Percentiles rank a stretch among this genome's conserved stretches.
Conservation (phyloP, 352 stramenopile species). For the Pythium aquatile region DNA sequence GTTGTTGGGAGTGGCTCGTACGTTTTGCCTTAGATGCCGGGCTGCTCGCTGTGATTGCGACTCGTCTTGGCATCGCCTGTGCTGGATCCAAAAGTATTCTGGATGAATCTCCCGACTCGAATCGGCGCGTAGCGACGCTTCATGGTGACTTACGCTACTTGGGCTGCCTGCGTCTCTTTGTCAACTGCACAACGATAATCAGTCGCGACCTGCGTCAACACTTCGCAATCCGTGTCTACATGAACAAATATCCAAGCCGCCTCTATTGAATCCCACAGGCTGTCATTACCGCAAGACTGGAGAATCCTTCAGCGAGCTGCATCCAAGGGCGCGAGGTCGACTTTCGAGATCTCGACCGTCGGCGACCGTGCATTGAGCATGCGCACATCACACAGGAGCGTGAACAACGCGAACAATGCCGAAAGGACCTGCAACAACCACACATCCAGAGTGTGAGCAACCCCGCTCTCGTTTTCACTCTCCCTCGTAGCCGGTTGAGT, state of each 20-base stretch:
- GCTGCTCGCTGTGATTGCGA: background rate
- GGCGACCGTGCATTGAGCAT: slow-evolving; percentile 39
- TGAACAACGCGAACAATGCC: slow-evolving; percentile 49
- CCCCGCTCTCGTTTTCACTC: too few relatives aligned
- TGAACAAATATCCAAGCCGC: background rate
- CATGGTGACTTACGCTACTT: background rate
- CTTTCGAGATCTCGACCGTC: slow-evolving; percentile 34
- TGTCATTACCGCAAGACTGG: background rate
- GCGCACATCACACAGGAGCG: slow-evolving; percentile 58
- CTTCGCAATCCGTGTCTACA: background rate
- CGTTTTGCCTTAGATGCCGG: background rate
- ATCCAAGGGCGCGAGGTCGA: slow-evolving; percentile 13
- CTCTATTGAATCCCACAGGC: background rate
- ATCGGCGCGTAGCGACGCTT: background rate
- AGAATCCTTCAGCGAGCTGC: background rate
- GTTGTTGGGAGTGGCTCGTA: background rate
- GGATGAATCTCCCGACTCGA: background rate
- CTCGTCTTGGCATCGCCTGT: background rate
- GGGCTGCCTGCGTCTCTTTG: background rate
- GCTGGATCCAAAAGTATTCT: background rate
- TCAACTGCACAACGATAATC: background rate
- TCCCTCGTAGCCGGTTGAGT: background rate
- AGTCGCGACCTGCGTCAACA: background rate
- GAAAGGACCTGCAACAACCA: slow-evolving; percentile 35
- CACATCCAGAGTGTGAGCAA: background rate